Base-by-base conservation (phyloP, 139 green algal species). In the Chlorella sp. region DNA sequence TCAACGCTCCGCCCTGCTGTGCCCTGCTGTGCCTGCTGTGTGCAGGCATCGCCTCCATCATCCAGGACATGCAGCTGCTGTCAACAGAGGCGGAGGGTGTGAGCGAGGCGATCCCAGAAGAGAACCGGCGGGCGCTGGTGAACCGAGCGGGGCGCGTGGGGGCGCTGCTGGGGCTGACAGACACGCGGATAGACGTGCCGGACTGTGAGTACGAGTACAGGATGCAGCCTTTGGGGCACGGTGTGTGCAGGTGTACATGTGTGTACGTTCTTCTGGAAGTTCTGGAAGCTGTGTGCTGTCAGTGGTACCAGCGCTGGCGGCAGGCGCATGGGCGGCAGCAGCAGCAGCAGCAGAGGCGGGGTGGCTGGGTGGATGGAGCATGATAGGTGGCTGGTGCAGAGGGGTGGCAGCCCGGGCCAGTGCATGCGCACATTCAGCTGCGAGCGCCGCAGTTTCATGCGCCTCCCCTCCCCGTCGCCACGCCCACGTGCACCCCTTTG, bases 71-170 rank as follows among this genome's bases (percentile, higher is more conserved):
- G 94, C 88, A 89, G 85, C 91, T 96, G 83, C 92, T 96, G 42
- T 95, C 91, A 3, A 96, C 94, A 37, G 94, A 96, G 86, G 94
- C 94, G 26, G 94, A 96, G 69, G 94, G 94, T 12, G 93, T 96
- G 57, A 87, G 83, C 73, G 90, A 93, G 24, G 89, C 90, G 11
- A 92, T 96, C 26, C 93, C 94, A 26, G 83, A 90, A 34, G 86
- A 92, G 21, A 2, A 12, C 12, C 80, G 68, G 30, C 79, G 79
- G 12, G 79, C 79, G 26, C 42, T 85, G 79, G 79, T 85, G 42
- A 85, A 85, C 79, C 79, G 79, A 18, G 79, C 79, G 30, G 79
- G 79, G 30, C 79, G 79, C 4, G 79, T 95, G 16, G 94, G 94
- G 3, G 94, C 94, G 1, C 81, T 96, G 84, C 90, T 96, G 36